phyloP scores from a whole-genome alignment of 306 rosid genomes.

The Dryas drummondii region DNA sequence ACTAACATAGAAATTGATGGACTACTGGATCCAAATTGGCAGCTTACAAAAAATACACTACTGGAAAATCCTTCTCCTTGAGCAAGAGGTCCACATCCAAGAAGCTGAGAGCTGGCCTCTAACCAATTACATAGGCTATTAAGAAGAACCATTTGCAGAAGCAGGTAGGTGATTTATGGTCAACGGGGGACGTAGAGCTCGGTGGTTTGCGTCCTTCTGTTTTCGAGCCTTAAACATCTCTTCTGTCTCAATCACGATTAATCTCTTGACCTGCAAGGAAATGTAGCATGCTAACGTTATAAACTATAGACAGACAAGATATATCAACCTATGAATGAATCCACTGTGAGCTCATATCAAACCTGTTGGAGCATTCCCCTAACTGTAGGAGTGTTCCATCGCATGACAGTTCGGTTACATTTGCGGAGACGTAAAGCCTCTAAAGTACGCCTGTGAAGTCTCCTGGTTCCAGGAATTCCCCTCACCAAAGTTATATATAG shows the following conservation, averaged over 20 bases:
- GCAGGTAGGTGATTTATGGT: slow-evolving; percentile 64
- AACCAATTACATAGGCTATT: slow-evolving; percentile 22
- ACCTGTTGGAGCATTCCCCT: slow-evolving; percentile 98
- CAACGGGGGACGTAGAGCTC: slow-evolving; percentile 61
- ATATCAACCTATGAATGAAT: slow-evolving; percentile 16
- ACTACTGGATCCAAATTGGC: slow-evolving; percentile 24
- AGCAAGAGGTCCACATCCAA: slow-evolving; percentile 24
- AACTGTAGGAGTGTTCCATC: slow-evolving; percentile 87
- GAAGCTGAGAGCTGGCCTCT: slow-evolving; percentile 39
- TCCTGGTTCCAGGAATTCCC: slow-evolving; percentile 95
- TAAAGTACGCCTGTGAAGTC: slow-evolving; percentile 77
- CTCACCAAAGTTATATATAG: slow-evolving; percentile 84
- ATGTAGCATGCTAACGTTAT: slow-evolving; percentile 21
- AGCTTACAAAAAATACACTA: slow-evolving; percentile 10
- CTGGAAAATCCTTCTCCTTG: slow-evolving; percentile 20
- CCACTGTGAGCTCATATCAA: slow-evolving; percentile 5
- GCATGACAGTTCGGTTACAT: slow-evolving; percentile 92
- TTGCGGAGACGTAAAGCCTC: slow-evolving; percentile 83
- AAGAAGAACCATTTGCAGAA: slow-evolving; percentile 44
- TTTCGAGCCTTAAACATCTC: slow-evolving; percentile 88
- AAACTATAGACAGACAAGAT: neutral
- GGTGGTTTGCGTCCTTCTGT: slow-evolving; percentile 59
- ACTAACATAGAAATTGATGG: slow-evolving; percentile 24
- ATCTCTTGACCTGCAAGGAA: slow-evolving; percentile 72
- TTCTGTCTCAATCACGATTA: slow-evolving; percentile 80